A percentile compares a stretch with the other conserved stretches of the same genome.
Conservation (phyloP, 2,329 filamentous ascomycete genomes). For the Cadophora luteo-olivacea region DNA sequence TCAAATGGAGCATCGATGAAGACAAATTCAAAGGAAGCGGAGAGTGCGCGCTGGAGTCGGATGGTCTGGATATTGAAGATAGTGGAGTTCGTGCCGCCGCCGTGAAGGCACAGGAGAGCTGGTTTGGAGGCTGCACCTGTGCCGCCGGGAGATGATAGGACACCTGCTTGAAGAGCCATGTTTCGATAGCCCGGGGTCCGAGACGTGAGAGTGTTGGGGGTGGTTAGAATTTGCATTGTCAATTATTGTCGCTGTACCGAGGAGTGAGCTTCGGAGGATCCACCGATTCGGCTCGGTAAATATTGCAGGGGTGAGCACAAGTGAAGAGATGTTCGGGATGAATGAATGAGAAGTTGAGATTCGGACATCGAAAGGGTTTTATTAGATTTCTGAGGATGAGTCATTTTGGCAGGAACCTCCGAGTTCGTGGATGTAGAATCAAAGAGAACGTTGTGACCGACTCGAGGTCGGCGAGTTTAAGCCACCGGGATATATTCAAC, state of each 20-base stretch:
- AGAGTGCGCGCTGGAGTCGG: constrained; percentile 31
- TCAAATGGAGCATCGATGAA: constrained; percentile 75
- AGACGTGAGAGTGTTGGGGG: background rate
- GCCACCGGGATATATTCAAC: background rate
- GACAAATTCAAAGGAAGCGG: constrained; percentile 68
- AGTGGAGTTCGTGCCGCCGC: constrained; percentile 32
- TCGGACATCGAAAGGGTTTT: constrained; percentile 16
- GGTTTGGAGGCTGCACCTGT: constrained; percentile 16
- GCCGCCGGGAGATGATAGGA: constrained; percentile 14
- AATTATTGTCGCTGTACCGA: background rate
- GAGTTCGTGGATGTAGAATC: constrained; percentile 10
- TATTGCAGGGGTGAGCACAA: constrained; percentile 4
- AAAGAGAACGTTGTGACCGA: constrained; percentile 5
- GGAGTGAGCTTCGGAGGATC: background rate
- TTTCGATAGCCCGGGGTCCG: constrained; percentile 8
- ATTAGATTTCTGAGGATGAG: constrained; percentile 12
- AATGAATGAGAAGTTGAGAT: constrained; percentile 3
- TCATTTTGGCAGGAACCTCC: background rate
- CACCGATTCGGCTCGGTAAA: constrained; percentile 15
- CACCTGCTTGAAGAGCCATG: constrained; percentile 16
- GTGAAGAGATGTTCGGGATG: constrained; percentile 14
- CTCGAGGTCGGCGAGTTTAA: constrained; percentile 2
- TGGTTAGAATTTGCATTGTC: constrained; percentile 14
- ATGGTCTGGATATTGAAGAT: constrained; percentile 39
- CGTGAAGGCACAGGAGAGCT: constrained; percentile 34